Evolutionary conservation across 75 land plant species (phyloP), one percentile per base, ranked within the genome.

Genomic region (Isoetes taiwanensis): DNA sequence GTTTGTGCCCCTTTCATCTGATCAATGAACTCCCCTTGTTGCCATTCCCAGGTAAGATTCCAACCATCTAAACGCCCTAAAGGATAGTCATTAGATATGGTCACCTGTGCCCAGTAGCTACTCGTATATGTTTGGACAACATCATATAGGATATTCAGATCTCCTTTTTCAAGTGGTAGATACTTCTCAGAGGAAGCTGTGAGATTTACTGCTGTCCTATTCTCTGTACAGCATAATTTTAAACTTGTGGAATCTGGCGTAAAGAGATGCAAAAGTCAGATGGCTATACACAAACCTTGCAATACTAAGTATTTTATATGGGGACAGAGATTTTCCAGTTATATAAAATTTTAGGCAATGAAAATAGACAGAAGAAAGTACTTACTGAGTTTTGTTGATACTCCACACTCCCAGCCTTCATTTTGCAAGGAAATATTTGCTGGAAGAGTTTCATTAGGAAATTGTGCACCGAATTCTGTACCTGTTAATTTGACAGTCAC

Each of bases 21-120:
- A 68, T 66, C 53, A 16, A 86, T 86, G 68, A 90, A 90, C 64
- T 90, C 94, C 11, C 84, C 88, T 12, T 78, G 58, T 80, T 69
- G 75, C 97, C 97, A 90, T 4, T 81, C 77, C 94, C 94, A 90
- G 2, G 80, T 76, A 32, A 90, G 56, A 43, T 90, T 80, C 97
- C 97, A 90, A 39, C 75, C 64, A 56, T 90, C 94, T 34, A 90
- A 72, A 3, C 97, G 68, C 1, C 87, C 85, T 17, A 80, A 48
- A 10, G 84, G 84, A 58, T 68, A 58, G 16, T 73, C 65, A 74
- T 86, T 86, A 14, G 82, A 74, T 11, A 90, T 76, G 29, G 82
- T 71, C 3, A 90, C 94, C 52, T 80, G 76, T 9, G 97, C 97
- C 33, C 59, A 26, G 67, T 90, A 90, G 59, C 79, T 79, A 25